phyloP scores from a whole-genome alignment of 345 rosid species.

The Geranium brycei region DNA sequence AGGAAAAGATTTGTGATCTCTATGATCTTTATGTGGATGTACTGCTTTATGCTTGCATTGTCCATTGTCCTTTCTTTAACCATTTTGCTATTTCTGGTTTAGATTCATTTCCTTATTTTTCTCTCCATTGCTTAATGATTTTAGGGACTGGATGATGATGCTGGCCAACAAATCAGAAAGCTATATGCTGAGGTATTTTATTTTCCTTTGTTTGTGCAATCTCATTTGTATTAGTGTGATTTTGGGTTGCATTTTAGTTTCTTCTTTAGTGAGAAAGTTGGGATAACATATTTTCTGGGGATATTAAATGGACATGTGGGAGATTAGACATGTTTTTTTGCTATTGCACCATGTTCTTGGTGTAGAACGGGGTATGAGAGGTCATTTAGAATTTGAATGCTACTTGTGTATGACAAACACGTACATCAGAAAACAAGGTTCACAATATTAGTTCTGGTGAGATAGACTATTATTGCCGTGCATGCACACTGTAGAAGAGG shows the following conservation, averaged over 20 bases:
- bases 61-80: conserved; percentile 3
- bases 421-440: no score
- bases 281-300: background rate
- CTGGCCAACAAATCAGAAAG: conserved; percentile 77
- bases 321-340: background rate
- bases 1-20: conserved; percentile 86
- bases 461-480: no score
- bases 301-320: background rate
- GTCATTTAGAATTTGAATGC: background rate
- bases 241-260: background rate
- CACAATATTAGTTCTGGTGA: no score
- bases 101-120: conserved; percentile 9
- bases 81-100: conserved; percentile 7
- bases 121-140: conserved; percentile 10
- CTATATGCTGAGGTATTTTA: conserved; percentile 57
- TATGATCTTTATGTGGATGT: conserved; percentile 90
- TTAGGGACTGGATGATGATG: conserved; percentile 84
- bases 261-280: background rate
- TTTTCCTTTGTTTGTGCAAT: background rate
- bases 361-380: background rate
- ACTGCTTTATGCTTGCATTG: conserved; percentile 11
- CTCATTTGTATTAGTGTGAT: background rate
- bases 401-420: background rate
- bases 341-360: background rate
- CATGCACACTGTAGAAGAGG: background rate